phyloP scores from a whole-genome alignment of 495 filamentous ascomycete genomes.

The Podospora sp. region DNA sequence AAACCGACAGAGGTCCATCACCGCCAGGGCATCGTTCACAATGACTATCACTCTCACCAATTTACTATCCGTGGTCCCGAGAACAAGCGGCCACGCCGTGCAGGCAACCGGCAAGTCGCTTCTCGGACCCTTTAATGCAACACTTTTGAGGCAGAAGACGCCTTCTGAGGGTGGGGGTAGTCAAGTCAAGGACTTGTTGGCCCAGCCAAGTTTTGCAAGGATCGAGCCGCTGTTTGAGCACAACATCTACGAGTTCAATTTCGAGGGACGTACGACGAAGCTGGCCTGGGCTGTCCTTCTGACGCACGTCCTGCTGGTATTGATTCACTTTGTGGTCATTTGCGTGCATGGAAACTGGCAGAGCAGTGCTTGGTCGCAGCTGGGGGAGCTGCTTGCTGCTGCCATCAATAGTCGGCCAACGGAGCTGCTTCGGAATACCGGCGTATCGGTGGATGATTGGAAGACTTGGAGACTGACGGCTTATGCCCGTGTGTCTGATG shows the following conservation, averaged over 20 bases:
- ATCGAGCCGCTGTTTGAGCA: neutral
- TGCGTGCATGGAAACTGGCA: neutral
- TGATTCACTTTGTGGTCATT: neutral
- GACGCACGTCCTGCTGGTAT: neutral
- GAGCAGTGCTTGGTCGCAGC: neutral
- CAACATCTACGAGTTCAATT: neutral
- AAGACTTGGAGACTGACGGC: neutral
- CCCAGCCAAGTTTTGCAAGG: neutral
- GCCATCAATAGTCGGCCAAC: neutral
- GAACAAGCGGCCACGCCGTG: neutral
- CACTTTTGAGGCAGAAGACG: too few relatives aligned
- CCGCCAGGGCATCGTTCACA: neutral
- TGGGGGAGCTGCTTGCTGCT: neutral
- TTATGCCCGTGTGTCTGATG: neutral
- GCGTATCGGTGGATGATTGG: neutral
- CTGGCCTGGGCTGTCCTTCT: neutral
- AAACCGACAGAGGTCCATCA: too few relatives aligned
- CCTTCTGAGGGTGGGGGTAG: too few relatives aligned
- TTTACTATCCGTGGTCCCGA: neutral
- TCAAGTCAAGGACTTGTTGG: too few relatives aligned
- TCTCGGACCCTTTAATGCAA: too few relatives aligned
- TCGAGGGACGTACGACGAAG: neutral
- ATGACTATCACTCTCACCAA: neutral
- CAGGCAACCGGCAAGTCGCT: too few relatives aligned
- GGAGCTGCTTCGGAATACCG: neutral